Conservation (phyloP, 108 stramenopile species). For the Nannochloropsis gaditana region DNA sequence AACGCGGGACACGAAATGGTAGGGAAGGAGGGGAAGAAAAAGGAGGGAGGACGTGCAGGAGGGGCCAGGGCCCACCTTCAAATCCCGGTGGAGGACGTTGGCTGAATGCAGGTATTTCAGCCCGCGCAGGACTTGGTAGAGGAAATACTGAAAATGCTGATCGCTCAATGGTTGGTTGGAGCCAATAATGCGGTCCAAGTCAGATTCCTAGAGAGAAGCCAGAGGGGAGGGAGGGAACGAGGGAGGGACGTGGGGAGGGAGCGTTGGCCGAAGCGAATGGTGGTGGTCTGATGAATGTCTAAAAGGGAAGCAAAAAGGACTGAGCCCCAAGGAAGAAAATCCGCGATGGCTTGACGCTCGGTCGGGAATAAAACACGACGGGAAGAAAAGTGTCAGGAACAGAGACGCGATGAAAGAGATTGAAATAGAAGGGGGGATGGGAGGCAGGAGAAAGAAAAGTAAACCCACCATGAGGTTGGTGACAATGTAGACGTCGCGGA, state of each 20-base stretch:
- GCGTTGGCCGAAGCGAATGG: too few species aligned
- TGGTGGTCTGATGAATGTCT: too few species aligned
- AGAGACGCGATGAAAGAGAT: too few species aligned
- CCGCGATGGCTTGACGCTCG: too few species aligned
- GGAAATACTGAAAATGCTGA: constrained; percentile 57
- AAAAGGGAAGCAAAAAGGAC: too few species aligned
- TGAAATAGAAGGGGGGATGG: too few species aligned
- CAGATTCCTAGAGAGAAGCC: constrained; percentile 38
- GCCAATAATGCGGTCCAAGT: constrained; percentile 56
- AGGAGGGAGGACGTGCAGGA: not conserved
- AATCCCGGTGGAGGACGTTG: constrained; percentile 52
- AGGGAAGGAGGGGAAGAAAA: not conserved
- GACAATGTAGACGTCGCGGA: constrained; percentile 65
- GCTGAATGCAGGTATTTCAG: constrained; percentile 57
- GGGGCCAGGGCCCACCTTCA: constrained; percentile 29
- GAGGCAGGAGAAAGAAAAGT: too few species aligned
- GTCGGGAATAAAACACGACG: too few species aligned
- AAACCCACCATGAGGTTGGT: constrained; percentile 55
- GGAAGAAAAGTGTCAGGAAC: too few species aligned
- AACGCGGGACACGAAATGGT: not conserved
- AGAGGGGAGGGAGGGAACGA: not conserved
- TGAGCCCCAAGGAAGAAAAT: too few species aligned
- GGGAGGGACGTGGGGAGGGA: not conserved
- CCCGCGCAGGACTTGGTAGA: constrained; percentile 56
- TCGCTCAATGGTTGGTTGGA: constrained; percentile 52